phyloP scores from a whole-genome alignment of 768 basidiomycete species.

The Rubroboletus pulcherrimus region DNA sequence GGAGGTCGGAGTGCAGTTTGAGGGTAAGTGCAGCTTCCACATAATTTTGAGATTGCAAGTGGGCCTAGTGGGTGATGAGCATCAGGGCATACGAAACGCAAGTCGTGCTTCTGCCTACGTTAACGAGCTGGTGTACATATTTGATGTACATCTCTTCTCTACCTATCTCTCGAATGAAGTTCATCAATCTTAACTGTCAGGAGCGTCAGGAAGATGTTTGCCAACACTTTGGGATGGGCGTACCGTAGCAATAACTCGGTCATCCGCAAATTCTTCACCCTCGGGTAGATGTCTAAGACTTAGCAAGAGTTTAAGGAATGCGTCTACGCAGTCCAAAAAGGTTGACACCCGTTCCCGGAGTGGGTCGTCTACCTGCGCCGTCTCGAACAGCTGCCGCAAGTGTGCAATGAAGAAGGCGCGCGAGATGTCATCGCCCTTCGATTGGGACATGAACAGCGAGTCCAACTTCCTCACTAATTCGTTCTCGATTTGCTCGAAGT shows the following conservation, averaged over 20 bases:
- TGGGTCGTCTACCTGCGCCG: constrained; percentile 73
- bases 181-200: constrained; percentile 77
- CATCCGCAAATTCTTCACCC: constrained; percentile 91
- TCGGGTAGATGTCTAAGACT: constrained; percentile 87
- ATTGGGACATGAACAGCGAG: constrained; percentile 88
- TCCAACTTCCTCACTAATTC: constrained; percentile 91
- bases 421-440: constrained; percentile 86
- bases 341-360: constrained; percentile 72
- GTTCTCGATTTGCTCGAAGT: constrained; percentile 88
- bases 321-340: constrained; percentile 87
- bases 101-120: constrained; percentile 45
- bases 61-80: constrained; percentile 54
- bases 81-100: not conserved
- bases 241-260: constrained; percentile 89
- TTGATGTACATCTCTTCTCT: constrained; percentile 93
- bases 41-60: constrained; percentile 83
- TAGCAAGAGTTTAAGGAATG: constrained; percentile 87
- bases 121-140: constrained; percentile 93
- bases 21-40: constrained; percentile 92
- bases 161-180: constrained; percentile 89
- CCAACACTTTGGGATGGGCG: constrained; percentile 10
- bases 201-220: constrained; percentile 6
- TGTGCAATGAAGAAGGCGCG: constrained; percentile 92
- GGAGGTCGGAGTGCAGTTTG: constrained; percentile 90
- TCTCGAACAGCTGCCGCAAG: constrained; percentile 85